These are phyloP conservation scores for Ophiocordyceps australis DNA, from an alignment of 2,329 filamentous ascomycete genomes.

Conservation along the genomic window DNA sequence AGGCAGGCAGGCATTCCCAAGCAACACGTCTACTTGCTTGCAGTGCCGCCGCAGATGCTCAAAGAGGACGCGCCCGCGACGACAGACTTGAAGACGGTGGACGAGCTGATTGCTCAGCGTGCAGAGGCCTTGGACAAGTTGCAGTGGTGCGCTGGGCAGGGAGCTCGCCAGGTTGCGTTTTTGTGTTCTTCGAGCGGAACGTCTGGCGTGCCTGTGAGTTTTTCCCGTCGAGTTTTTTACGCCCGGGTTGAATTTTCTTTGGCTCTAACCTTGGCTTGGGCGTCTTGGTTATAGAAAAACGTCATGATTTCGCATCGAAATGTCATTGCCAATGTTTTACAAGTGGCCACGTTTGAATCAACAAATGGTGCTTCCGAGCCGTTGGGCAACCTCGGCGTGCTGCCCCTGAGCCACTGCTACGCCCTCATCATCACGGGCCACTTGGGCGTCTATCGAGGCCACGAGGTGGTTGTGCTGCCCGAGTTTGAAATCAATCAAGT, in stretches of 20 bases:
- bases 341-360: conserved; percentile 27
- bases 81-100: conserved; percentile 44
- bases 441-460: conserved; percentile 46
- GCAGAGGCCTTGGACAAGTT: conserved; percentile 25
- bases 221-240: no score
- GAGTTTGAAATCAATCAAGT: conserved; percentile 53
- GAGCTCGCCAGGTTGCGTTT: conserved; percentile 45
- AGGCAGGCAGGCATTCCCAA: conserved; percentile 40
- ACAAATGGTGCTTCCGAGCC: background rate
- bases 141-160: conserved; percentile 40
- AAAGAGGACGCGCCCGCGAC: conserved; percentile 49
- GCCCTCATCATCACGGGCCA: conserved; percentile 54
- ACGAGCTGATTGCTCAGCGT: conserved; percentile 43
- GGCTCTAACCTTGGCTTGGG: no score
- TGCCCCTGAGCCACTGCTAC: conserved; percentile 68
- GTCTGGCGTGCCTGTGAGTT: conserved; percentile 43
- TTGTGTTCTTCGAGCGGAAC: conserved; percentile 61
- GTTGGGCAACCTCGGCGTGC: conserved; percentile 34
- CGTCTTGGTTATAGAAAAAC: no score
- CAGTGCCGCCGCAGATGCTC: conserved; percentile 31
- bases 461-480: conserved; percentile 50
- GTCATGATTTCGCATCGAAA: conserved; percentile 64
- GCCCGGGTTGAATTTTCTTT: no score
- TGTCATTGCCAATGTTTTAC: conserved; percentile 54
- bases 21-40: conserved; percentile 45